Evolutionary conservation across 2,329 filamentous ascomycete species (phyloP), one percentile per base, ranked within the genome.

Genomic region (Nemania sp.): DNA sequence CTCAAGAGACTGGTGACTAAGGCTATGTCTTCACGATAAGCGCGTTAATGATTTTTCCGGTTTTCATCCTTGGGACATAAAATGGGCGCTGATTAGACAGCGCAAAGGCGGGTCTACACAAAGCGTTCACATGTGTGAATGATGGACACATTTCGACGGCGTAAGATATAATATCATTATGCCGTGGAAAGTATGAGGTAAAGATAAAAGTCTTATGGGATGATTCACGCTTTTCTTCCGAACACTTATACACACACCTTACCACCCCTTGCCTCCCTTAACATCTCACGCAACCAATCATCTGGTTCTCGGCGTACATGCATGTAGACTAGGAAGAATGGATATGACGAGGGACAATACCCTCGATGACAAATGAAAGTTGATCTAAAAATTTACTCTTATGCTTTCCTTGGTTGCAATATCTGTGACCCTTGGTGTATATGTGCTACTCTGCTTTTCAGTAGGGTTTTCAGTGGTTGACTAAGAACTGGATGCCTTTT

Each of bases 1-100:
- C 89, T 99, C 73, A 99, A 98, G 93, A 89, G 96, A 80, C 89
- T 97, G 76, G 94, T 99, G 78, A 99, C 96, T 85, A 99, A 98
- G 92, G 94, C 93, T 78, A 97, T 97, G 93, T 90, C 93, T 73
- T 94, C 93, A 80, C 91, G 93, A 84, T 97, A 94, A 90, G 72
- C 72, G 62, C 52, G 61, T 63, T 63, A 70, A 71, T 75, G 68
- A 70, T 53, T 71, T 77, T 75, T 72, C 62, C 69, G 68, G 72
- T 70, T 72, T 73, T 70, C 53, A 73, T 69, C 68, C 72, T 71
- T 68, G 70, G 73, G 71, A 71, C 74, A 71, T 73, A 74, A 61
- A 73, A 75, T 72, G 73, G 75, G 73, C 70, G 72, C 70, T 67
- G 62, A 64, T 70, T 73, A 74, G 73, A 71, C 71, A 73, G 70